Evolutionary conservation across 805 yeast genomes (phyloP), one percentile per base, ranked within the genome.

Genomic region (Lipomyces kockii): DNA sequence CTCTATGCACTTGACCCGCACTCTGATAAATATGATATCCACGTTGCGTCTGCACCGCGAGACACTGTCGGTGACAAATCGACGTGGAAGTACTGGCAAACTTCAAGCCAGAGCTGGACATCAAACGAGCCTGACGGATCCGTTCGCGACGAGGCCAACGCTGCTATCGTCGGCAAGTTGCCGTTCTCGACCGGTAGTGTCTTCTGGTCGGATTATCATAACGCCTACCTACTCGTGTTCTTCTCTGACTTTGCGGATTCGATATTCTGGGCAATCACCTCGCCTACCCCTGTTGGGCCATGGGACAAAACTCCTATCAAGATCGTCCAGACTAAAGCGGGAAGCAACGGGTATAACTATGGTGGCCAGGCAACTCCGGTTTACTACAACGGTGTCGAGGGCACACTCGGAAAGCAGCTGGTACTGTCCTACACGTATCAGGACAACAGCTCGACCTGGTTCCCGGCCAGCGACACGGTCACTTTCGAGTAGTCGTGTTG

Each of bases 131-230:
- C 71, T n/a, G 59, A 61, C 12, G 35, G 56, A 9, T 25, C 63
- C 20, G 27, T 22, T 14, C 67, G 71, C 29, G 62, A 60, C 39
- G 22, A 60, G 27, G 59, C 14, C 43, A 22, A 20, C 55, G 71
- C 71, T 22, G 68, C 57, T 9, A 60, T 68, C 29, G 32, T 46
- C 2, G 63, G 65, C 27, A 43, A 22, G 27, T 49, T 66, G 61
- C 71, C 71, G 6, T 67, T 68, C 61, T 66, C 71, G 12, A 49
- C 63, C 56, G 71, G 71, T 52, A 27, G 55, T 12, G 25, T 68
- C 35, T 68, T 62, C 65, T 68, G 29, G 61, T 68, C 71, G 2
- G 61, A 68, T 25, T 68, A 68, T 62, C 71, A 68, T 58, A 63
- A 60, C 53, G 61, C 63, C 56, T 68, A 63, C 58, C 49, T 67